phyloP scores from a whole-genome alignment of 2,329 filamentous ascomycete species.

The Apiospora rasikravindrae region DNA sequence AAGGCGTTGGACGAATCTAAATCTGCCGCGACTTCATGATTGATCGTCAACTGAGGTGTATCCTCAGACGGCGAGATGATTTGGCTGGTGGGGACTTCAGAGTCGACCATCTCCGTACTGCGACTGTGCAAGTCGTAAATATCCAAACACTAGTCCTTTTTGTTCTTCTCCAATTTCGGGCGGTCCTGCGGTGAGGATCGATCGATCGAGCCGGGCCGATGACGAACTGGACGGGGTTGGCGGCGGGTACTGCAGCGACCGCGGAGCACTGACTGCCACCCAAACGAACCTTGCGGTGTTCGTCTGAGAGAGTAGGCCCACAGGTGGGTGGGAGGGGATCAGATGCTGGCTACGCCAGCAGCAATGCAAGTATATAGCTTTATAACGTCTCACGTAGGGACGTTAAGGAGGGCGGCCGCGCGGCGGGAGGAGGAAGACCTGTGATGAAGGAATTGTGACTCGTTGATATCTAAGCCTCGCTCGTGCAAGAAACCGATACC shows the following conservation, averaged over 20 bases:
- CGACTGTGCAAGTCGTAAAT: conserved; percentile 23
- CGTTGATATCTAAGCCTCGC: conserved; percentile 61
- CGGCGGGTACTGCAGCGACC: conserved; percentile 53
- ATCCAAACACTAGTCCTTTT: conserved; percentile 19
- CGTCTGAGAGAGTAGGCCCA: conserved; percentile 99
- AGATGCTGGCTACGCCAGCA: conserved; percentile 90
- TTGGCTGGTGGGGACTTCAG: conserved; percentile 79
- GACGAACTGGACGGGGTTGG: conserved; percentile 28
- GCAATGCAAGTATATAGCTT: conserved; percentile 54
- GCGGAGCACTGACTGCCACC: conserved; percentile 97
- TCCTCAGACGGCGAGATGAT: conserved; percentile 82
- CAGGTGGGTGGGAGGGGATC: conserved; percentile 65
- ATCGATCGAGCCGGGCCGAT: conserved; percentile 30
- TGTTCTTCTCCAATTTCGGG: conserved; percentile 17
- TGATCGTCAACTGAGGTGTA: conserved; percentile 93
- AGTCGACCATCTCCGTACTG: conserved; percentile 78
- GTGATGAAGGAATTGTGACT: conserved; percentile 87
- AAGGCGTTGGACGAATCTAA: conserved; percentile 96
- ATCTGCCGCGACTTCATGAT: conserved; percentile 90
- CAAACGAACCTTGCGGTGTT: conserved; percentile 95
- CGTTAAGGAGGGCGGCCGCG: conserved; percentile 93
- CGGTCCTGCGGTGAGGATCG: conserved; percentile 6
- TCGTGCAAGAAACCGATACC: conserved; percentile 82
- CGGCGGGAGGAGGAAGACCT: conserved; percentile 82
- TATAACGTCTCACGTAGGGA: conserved; percentile 70